Evolutionary conservation across 176 grass and related monocot species (phyloP), one percentile per base, ranked within the genome.

Genomic region (Urochloa ruziziensis): DNA sequence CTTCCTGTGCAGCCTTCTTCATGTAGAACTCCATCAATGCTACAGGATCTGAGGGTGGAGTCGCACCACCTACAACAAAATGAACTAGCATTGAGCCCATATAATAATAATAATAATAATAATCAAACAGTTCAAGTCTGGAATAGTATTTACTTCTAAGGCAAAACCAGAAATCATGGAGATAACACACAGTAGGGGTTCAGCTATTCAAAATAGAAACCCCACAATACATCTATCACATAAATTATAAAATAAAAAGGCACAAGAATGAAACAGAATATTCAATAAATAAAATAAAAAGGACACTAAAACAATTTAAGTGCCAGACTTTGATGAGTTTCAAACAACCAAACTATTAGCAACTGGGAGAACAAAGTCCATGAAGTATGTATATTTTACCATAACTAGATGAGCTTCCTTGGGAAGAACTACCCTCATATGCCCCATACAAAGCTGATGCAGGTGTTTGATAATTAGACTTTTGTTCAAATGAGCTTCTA

Each of bases 21-120:
- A 94, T 94, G 81, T 96, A 96, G 78, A 92, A 99, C 67, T 99
- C 97, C 97, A 96, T 96, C 85, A 94, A 87, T 48, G 97, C 97
- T 84, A 99, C 87, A 37, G 97, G 89, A 74, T 96, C 93, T 37
- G 81, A 72, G 70, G 85, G 78, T 62, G 74, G 56, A 80, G 92
- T 60, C 36, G 63, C 77, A 67, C 88, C 91, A 78, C 82, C 91
- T 98, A 67, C 11, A 27, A 78, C 19, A 74, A 62, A 5, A 63
- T 21, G 17, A 84, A 11, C 23, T 10, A 34, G 17, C 54, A 89
- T 61, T 81, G 12, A 85, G 16, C 53, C 32, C 80, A n/a, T 63
- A 67, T 49, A 60, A 79, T 23, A 74, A 53, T n/a, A n/a, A n/a
- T n/a, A n/a, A n/a, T n/a, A n/a, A n/a, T n/a, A n/a, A n/a, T n/a